These are phyloP conservation scores for Penicillium herquei DNA, from an alignment of 495 filamentous ascomycete species.

Conservation along the genomic window DNA sequence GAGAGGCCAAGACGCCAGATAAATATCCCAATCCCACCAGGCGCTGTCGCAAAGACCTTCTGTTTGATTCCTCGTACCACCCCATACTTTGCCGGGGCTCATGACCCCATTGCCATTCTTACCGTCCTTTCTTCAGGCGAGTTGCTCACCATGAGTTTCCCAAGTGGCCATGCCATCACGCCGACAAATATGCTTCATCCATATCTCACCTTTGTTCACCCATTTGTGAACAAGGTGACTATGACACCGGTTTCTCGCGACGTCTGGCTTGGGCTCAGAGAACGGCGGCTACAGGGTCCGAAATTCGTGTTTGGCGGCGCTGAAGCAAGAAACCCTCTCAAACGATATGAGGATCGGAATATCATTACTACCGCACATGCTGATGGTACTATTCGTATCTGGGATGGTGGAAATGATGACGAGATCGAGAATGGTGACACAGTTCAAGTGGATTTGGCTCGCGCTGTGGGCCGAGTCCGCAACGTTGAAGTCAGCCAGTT, in stretches of 20 bases:
- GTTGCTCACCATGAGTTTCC: constrained; percentile 83
- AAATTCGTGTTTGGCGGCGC: constrained; percentile 73
- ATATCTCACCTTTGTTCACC: constrained; percentile 79
- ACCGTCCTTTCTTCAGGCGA: constrained; percentile 81
- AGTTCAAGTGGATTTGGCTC: constrained; percentile 80
- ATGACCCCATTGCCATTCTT: constrained; percentile 85
- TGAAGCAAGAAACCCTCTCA: constrained; percentile 61
- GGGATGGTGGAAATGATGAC: constrained; percentile 87
- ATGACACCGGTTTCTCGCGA: constrained; percentile 69
- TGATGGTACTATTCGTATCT: constrained; percentile 82
- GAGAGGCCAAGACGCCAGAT: constrained; percentile 64
- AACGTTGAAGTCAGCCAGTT: constrained; percentile 72
- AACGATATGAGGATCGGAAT: constrained; percentile 76
- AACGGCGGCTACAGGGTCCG: constrained; percentile 70
- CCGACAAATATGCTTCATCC: constrained; percentile 89
- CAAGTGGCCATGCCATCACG: constrained; percentile 82
- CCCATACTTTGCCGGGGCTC: constrained; percentile 81
- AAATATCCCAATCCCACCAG: constrained; percentile 74
- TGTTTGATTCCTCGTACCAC: constrained; percentile 76
- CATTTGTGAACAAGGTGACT: constrained; percentile 70
- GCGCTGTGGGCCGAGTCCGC: constrained; percentile 78
- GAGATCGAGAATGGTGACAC: constrained; percentile 84
- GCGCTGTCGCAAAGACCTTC: constrained; percentile 76
- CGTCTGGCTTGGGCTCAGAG: constrained; percentile 85
- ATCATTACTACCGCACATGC: constrained; percentile 79